These are phyloP conservation scores for Adansonia gregorii DNA, from an alignment of 441 rosid species.

Conservation along the genomic window DNA sequence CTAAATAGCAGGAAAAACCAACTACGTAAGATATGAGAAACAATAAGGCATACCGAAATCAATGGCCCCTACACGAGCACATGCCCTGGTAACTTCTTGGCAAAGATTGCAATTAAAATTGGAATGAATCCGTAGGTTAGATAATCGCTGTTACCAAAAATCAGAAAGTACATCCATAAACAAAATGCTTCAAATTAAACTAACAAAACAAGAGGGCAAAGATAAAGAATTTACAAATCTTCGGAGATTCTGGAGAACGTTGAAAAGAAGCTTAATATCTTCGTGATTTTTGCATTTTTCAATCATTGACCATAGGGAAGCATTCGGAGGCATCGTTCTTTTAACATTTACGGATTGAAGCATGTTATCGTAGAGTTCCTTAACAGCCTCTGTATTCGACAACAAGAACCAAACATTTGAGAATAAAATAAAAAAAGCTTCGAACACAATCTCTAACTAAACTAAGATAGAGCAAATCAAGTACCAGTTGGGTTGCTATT, in stretches of 20 bases:
- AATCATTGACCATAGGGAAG: constrained; percentile 86
- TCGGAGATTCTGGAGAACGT: constrained; percentile 62
- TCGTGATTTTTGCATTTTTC: constrained; percentile 59
- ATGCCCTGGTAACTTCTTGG: constrained; percentile 71
- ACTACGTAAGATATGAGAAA: background rate
- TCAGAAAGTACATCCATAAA: constrained; percentile 11
- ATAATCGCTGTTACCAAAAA: constrained; percentile 62
- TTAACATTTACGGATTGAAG: constrained; percentile 61
- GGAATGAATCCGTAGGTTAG: constrained; percentile 74
- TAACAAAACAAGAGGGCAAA: background rate
- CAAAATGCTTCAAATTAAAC: background rate
- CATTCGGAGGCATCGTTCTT: constrained; percentile 77
- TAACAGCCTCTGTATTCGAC: constrained; percentile 62
- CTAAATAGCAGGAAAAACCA: constrained; percentile 20
- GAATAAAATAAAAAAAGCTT: background rate
- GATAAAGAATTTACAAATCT: constrained; percentile 69
- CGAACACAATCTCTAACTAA: constrained; percentile 4
- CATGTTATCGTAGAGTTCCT: constrained; percentile 67
- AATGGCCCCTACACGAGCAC: constrained; percentile 63
- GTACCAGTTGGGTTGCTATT: constrained; percentile 62
- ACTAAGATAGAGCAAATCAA: constrained; percentile 16
- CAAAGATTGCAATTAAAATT: constrained; percentile 78
- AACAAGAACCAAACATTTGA: constrained; percentile 25
- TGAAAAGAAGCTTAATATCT: constrained; percentile 70
- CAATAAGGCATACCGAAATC: constrained; percentile 59